phyloP scores from a whole-genome alignment of 441 rosid genomes.

The Erysimum pusillum region DNA sequence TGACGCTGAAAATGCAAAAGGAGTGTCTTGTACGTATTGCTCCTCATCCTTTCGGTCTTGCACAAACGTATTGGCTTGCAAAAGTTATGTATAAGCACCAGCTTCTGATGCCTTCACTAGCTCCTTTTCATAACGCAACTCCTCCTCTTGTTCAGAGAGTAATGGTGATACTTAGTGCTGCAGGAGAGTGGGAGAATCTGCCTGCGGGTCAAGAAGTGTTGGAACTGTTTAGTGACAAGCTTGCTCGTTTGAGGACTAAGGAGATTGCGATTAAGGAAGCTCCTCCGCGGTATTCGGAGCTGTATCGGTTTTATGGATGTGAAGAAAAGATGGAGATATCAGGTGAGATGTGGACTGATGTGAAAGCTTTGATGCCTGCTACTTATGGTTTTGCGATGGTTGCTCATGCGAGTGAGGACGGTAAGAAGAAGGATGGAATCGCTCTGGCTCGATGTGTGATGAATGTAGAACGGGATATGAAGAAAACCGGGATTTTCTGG shows the following conservation, averaged over 20 bases:
- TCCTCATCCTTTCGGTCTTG: slow-evolving; percentile 36
- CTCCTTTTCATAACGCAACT: neutral
- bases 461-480: slow-evolving; percentile 22
- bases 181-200: slow-evolving; percentile 31
- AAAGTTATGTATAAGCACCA: slow-evolving; percentile 17
- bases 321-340: slow-evolving; percentile 17
- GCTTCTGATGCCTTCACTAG: slow-evolving; percentile 1
- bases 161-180: slow-evolving; percentile 18
- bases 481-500: neutral
- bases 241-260: slow-evolving; percentile 21
- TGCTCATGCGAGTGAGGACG: slow-evolving; percentile 23
- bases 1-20: neutral
- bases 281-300: slow-evolving; percentile 24
- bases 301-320: neutral
- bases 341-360: neutral
- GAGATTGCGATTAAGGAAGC: slow-evolving; percentile 20
- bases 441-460: slow-evolving; percentile 31
- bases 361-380: slow-evolving; percentile 17
- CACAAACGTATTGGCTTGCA: slow-evolving; percentile 20
- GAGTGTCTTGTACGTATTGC: slow-evolving; percentile 31
- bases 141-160: slow-evolving; percentile 24
- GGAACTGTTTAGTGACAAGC: neutral
- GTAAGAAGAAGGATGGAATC: slow-evolving; percentile 24
- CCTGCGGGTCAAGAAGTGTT: neutral
- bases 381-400: slow-evolving; percentile 33